These are phyloP conservation scores for Acanthamoeba sp. DNA, from an alignment of 208 protist genomes.

Conservation along the genomic window DNA sequence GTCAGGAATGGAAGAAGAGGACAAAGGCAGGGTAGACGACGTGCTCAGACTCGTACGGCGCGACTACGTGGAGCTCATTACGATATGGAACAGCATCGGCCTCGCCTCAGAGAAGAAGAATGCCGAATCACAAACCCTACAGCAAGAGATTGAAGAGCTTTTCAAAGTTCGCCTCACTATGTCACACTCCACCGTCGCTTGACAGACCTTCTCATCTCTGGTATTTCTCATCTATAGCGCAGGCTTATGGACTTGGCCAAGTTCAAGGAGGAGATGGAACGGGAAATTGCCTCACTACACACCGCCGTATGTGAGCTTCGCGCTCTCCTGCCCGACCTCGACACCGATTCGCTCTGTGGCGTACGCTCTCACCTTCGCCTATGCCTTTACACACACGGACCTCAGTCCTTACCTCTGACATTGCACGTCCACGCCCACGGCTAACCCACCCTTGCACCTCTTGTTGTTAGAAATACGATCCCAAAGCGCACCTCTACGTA, in stretches of 20 bases:
- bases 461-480: conserved; percentile 23
- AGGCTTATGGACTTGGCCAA: conserved; percentile 26
- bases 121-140: neutral
- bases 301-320: neutral
- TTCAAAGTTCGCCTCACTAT: conserved; percentile 11
- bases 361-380: neutral
- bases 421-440: no score
- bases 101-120: neutral
- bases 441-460: no score
- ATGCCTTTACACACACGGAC: neutral
- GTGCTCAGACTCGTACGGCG: neutral
- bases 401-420: no score
- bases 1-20: neutral
- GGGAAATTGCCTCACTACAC: neutral
- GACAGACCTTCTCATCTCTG: no score
- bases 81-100: conserved; percentile 33
- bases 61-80: neutral
- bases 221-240: neutral
- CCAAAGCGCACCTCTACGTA: conserved; percentile 31
- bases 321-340: conserved; percentile 8
- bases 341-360: neutral
- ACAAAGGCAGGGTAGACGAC: neutral
- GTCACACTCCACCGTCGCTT: no score
- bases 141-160: conserved; percentile 38
- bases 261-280: conserved; percentile 54